Evolutionary conservation across 768 basidiomycete genomes (phyloP).

Genomic region (Trametes sanguinea): DNA sequence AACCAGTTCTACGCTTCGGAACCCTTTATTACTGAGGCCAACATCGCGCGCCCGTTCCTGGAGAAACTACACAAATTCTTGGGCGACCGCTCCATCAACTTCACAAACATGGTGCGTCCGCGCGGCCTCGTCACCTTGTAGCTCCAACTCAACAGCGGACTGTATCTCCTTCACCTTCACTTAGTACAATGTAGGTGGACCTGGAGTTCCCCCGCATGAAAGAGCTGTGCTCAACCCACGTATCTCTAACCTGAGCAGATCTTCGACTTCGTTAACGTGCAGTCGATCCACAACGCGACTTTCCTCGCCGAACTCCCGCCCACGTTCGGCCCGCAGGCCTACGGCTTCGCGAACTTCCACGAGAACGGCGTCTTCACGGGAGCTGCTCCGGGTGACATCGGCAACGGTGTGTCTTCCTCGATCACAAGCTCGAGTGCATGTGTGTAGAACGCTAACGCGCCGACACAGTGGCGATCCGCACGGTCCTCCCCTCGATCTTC

Average conservation of each 20-base stretch:
- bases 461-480: slow-evolving; percentile 60
- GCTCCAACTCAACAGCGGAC: neutral
- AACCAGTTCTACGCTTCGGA: slow-evolving; percentile 34
- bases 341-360: slow-evolving; percentile 43
- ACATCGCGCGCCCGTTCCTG: slow-evolving; percentile 30
- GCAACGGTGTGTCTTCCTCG: slow-evolving; percentile 33
- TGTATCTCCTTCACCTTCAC: neutral
- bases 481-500: slow-evolving; percentile 63
- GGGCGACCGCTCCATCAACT: slow-evolving; percentile 28
- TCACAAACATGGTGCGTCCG: slow-evolving; percentile 31
- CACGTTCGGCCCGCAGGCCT: slow-evolving; percentile 31
- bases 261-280: slow-evolving; percentile 43
- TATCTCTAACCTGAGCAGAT: slow-evolving; percentile 23
- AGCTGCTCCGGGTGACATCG: slow-evolving; percentile 32
- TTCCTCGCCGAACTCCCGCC: slow-evolving; percentile 32
- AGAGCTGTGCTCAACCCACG: neutral
- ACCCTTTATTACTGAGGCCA: slow-evolving; percentile 27
- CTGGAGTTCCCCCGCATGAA: neutral
- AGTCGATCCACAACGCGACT: slow-evolving; percentile 40
- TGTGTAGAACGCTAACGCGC: too few species aligned
- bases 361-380: slow-evolving; percentile 42
- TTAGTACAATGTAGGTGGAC: neutral
- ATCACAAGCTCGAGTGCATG: neutral
- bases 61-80: slow-evolving; percentile 30
- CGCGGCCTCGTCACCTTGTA: neutral